phyloP scores from a whole-genome alignment of 371 early-diverging fungal species.

The Mortierella sp. region DNA sequence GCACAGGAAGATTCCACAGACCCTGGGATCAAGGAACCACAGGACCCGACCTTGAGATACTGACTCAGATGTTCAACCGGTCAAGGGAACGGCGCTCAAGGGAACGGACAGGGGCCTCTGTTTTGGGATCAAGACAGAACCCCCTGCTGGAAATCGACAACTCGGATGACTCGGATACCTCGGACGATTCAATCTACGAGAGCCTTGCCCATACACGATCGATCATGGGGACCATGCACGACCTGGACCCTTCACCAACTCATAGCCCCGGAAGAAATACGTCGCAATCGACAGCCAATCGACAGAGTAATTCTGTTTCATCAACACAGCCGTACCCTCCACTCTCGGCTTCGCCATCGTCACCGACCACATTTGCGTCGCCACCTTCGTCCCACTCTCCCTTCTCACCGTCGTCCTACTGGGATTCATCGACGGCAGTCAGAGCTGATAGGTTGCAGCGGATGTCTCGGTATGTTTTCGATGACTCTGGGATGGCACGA shows the following conservation, averaged over 20 bases:
- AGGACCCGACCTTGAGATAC: background rate
- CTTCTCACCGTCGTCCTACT: background rate
- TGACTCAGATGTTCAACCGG: constrained; percentile 9
- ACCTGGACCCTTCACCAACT: background rate
- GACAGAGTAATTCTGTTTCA: background rate
- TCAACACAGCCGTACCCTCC: background rate
- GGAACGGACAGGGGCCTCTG: background rate
- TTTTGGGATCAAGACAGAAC: background rate
- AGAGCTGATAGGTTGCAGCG: background rate
- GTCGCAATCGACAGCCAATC: background rate
- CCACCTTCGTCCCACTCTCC: background rate
- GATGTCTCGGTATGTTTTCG: constrained; percentile 9
- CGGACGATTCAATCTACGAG: constrained; percentile 5
- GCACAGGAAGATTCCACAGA: background rate
- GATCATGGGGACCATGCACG: constrained; percentile 12
- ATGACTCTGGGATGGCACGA: constrained; percentile 1
- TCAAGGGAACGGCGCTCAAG: constrained; percentile 9
- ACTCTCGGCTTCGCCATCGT: constrained; percentile 9
- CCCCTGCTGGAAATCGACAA: background rate
- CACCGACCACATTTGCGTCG: background rate
- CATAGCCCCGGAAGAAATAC: constrained; percentile 4
- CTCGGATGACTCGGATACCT: constrained; percentile 11
- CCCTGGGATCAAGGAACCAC: background rate
- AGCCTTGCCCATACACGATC: background rate
- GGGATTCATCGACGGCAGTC: constrained; percentile 1